Evolutionary conservation across 768 basidiomycete species (phyloP), one percentile per base, ranked within the genome.

Genomic region (Boletus coccyginus): DNA sequence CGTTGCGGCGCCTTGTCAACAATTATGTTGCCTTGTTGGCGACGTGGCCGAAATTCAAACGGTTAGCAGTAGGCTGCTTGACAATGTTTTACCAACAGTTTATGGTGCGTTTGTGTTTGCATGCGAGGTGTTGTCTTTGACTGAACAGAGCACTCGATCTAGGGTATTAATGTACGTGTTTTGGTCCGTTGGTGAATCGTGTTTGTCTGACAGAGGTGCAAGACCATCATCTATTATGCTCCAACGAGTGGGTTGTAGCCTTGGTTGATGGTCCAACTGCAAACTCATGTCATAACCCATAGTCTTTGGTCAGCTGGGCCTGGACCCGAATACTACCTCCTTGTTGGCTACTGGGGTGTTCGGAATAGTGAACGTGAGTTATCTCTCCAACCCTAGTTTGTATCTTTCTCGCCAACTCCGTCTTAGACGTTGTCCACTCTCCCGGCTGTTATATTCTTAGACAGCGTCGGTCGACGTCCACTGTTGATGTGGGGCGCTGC

Each of bases 301-400:
- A 66, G 76, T 78, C 38, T 77, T 77, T 52, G 65, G 70, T 49
- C 73, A 75, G 51, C 55, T 78, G n/a, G 75, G 74, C n/a, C 59
- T 77, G 35, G 66, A 74, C 21, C 71, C 70, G 0, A 74, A 70
- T 38, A 77, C 76, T 1, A 73, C 76, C 1, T 77, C 76, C 9
- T 56, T 77, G 7, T 59, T 77, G 11, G 76, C 77, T n/a, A 74
- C 75, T 1, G 76, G 76, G 13, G 73, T 75, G 21, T 75, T 69
- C 19, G 77, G 76, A 8, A 63, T 76, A 58, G 69, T 72, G 16
- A 73, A 70, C 14, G 65, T 64, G 45, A 39, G 63, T 58, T 5
- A 9, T 29, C 4, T 46, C 31, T 57, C 17, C 35, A 16, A 21
- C 24, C 12, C 31, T 11, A 38, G 8, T 27, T 40, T 21, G 9